Evolutionary conservation across 352 stramenopile genomes (phyloP), one percentile per base, ranked within the genome.

Genomic region (Pythium sukuiense): DNA sequence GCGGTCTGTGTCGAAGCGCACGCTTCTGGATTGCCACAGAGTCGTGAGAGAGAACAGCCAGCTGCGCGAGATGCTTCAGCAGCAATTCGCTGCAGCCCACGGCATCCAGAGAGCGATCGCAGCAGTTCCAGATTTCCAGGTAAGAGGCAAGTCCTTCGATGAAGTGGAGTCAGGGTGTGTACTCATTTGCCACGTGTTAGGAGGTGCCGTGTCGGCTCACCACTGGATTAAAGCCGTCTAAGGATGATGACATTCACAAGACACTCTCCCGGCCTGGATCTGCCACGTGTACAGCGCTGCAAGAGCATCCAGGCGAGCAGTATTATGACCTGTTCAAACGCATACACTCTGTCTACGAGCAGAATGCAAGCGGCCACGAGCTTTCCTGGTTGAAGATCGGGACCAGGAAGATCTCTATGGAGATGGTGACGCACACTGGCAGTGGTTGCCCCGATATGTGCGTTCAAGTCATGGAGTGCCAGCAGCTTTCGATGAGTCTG

Each of bases 391-490:
- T 63, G 29, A 54, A 62, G 55, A 60, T 63, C 20, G 63, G 63
- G 5, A 41, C 35, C 0, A 56, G 63, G 37, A 69, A 69, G 41
- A 59, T 69, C 29, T 63, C 54, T 11, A 63, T 69, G 35, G 63
- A 69, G 6, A 45, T 63, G 33, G 35, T 63, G 33, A 55, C 55
- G 0, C 24, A 37, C 12, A 14, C 29, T 2, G 48, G 18, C 6
- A 27, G 53, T n/a, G 43, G 53, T 12, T 26, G 32, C 24, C 26
- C 45, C 1, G 55, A 57, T 14, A 59, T 59, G 55, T 55, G 45
- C 27, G 52, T 69, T 18, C 55, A 32, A 6, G 55, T 69, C 24
- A 55, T 59, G 55, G 63, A 69, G 55, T 69, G 63, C 24, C 63
- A 63, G 55, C 33, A 30, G 26, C 46, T 69, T 11, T 43, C 55